These are phyloP conservation scores for Cryphonectria nitschkei DNA, from an alignment of 2,329 filamentous ascomycete genomes.

Conservation along the genomic window DNA sequence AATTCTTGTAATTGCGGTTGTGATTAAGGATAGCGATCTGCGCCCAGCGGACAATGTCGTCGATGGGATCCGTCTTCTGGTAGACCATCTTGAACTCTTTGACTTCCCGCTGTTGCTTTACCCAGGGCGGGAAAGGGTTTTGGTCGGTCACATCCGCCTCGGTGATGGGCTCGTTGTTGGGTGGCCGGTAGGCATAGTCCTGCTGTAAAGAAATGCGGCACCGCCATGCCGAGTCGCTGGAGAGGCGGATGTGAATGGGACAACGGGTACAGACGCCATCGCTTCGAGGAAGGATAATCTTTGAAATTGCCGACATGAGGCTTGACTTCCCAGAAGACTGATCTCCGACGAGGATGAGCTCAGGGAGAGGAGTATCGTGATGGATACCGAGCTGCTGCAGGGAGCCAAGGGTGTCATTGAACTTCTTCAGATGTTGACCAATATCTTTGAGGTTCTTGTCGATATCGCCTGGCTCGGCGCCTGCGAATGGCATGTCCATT, in stretches of 20 bases:
- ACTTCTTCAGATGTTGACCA: constrained; percentile 64
- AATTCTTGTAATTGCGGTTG: constrained; percentile 52
- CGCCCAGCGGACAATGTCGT: constrained; percentile 71
- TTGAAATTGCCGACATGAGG: constrained; percentile 65
- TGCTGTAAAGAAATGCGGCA: constrained; percentile 69
- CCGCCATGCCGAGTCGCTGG: constrained; percentile 62
- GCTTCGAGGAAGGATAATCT: constrained; percentile 72
- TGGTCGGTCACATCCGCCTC: constrained; percentile 51
- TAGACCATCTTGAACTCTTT: constrained; percentile 67
- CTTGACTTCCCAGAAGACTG: constrained; percentile 84
- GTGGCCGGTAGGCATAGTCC: constrained; percentile 62
- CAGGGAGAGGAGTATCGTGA: constrained; percentile 71
- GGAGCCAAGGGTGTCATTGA: constrained; percentile 68
- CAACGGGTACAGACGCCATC: constrained; percentile 79
- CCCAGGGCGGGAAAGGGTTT: constrained; percentile 70
- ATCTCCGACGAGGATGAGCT: constrained; percentile 82
- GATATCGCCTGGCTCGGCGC: constrained; percentile 31
- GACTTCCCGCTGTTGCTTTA: constrained; percentile 49
- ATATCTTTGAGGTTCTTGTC: constrained; percentile 55
- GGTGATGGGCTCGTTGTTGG: constrained; percentile 43
- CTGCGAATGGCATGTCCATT: constrained; percentile 33
- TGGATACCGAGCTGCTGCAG: constrained; percentile 75
- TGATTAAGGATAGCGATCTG: constrained; percentile 80
- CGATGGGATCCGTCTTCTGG: constrained; percentile 66
- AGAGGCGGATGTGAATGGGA: constrained; percentile 78